phyloP scores from a whole-genome alignment of 2,329 filamentous ascomycete genomes.

The Aspergillus novoparasiticus region DNA sequence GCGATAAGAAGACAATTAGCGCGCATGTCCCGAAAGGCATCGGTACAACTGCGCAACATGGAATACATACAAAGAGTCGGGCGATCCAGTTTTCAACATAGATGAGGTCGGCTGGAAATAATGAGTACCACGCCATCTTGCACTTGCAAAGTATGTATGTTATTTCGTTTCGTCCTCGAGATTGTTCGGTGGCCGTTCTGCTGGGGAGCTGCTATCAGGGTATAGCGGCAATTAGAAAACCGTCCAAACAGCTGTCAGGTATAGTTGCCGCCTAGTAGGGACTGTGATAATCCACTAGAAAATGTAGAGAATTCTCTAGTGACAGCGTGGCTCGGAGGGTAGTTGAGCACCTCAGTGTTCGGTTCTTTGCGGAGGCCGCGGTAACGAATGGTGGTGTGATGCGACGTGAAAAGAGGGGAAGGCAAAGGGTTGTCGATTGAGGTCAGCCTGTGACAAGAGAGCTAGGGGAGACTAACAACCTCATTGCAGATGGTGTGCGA shows the following conservation, averaged over 20 bases:
- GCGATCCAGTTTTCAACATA: conserved; percentile 64
- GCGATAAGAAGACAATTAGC: background rate
- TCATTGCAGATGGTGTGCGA: conserved; percentile 9
- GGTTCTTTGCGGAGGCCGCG: background rate
- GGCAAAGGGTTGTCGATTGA: background rate
- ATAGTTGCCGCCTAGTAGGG: background rate
- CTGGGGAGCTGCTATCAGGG: background rate
- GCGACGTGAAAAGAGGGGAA: conserved; percentile 3
- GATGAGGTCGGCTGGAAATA: conserved; percentile 61
- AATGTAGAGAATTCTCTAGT: background rate
- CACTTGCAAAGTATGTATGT: background rate
- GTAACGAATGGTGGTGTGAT: conserved; percentile 1
- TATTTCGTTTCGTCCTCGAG: background rate
- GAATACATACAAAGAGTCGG: conserved; percentile 60
- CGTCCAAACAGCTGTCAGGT: background rate
- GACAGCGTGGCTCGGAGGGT: background rate
- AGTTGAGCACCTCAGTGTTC: background rate
- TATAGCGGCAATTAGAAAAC: background rate
- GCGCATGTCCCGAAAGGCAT: background rate
- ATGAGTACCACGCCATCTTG: conserved; percentile 66
- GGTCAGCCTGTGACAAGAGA: background rate
- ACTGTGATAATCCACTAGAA: background rate
- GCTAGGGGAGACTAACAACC: conserved; percentile 4
- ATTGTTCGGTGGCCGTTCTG: background rate
- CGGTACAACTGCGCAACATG: background rate